Evolutionary conservation across 345 rosid species (phyloP).

Genomic region (Luvunga scandens): DNA sequence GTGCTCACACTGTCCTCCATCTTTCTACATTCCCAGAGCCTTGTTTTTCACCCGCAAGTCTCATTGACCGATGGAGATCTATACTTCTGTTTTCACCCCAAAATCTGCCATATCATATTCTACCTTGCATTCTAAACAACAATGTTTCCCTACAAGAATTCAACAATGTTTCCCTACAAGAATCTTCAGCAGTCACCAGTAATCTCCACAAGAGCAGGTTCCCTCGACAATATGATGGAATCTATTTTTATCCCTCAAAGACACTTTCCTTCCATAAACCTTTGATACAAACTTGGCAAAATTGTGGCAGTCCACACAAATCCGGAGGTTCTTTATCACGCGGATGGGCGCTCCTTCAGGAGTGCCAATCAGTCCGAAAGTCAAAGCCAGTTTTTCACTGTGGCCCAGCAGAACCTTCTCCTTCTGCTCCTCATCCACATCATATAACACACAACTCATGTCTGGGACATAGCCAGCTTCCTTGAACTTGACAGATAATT

Average conservation of each 20-base stretch:
- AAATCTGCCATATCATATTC: background rate
- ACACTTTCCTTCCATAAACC: slow-evolving; percentile 52
- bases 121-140: background rate
- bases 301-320: slow-evolving; percentile 88
- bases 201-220: slow-evolving; percentile 77
- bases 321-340: slow-evolving; percentile 76
- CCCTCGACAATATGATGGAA: slow-evolving; percentile 65
- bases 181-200: slow-evolving; percentile 51
- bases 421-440: slow-evolving; percentile 91
- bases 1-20: no score
- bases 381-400: slow-evolving; percentile 86
- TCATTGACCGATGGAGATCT: background rate
- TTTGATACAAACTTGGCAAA: slow-evolving; percentile 75
- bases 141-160: no score
- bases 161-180: background rate
- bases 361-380: slow-evolving; percentile 64
- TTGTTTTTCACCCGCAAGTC: background rate
- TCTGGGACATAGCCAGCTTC: slow-evolving; percentile 85
- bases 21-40: background rate
- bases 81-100: background rate
- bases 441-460: slow-evolving; percentile 70
- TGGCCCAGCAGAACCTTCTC: slow-evolving; percentile 78
- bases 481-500: slow-evolving; percentile 52
- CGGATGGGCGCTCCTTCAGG: slow-evolving; percentile 48
- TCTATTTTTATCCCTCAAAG: slow-evolving; percentile 73